phyloP scores from a whole-genome alignment of 2,329 filamentous ascomycete genomes.

The Cercospora janseana region DNA sequence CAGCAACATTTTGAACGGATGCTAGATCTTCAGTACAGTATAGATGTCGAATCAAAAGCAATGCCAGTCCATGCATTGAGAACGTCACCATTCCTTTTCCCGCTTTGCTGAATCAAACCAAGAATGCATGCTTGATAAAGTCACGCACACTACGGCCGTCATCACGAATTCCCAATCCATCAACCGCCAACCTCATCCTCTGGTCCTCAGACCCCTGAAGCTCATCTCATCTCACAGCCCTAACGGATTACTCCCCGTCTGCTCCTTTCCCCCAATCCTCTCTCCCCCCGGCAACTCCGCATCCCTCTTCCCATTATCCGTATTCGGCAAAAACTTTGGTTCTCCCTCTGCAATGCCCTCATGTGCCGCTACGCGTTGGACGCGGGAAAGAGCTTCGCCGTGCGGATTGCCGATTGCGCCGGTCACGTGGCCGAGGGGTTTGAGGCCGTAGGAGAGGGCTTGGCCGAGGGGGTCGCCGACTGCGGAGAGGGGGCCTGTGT shows the following conservation, averaged over 20 bases:
- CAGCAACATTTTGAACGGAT: conserved; percentile 58
- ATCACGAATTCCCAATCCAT: no score
- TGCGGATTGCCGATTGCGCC: conserved; percentile 33
- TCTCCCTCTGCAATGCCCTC: conserved; percentile 15
- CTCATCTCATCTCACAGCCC: conserved; percentile 38
- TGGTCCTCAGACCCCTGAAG: no score
- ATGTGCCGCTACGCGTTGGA: conserved; percentile 30
- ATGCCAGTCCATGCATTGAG: no score
- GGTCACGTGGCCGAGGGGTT: conserved; percentile 34
- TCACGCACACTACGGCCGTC: no score
- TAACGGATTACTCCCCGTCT: conserved; percentile 39
- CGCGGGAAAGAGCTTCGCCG: conserved; percentile 32
- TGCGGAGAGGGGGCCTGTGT: conserved; percentile 33
- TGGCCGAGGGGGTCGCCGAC: conserved; percentile 39
- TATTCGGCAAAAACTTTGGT: conserved; percentile 21
- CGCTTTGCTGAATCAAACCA: no score
- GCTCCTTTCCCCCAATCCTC: conserved; percentile 38
- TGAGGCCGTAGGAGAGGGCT: conserved; percentile 35
- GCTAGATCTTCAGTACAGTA: conserved; percentile 42
- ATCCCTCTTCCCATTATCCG: conserved; percentile 28
- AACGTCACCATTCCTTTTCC: no score
- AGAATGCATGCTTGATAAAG: no score
- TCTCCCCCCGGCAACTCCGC: conserved; percentile 32
- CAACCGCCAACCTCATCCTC: no score
- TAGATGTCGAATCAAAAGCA: not conserved